These are phyloP conservation scores for Arthromyces matolae DNA, from an alignment of 768 basidiomycete genomes.

Conservation along the genomic window DNA sequence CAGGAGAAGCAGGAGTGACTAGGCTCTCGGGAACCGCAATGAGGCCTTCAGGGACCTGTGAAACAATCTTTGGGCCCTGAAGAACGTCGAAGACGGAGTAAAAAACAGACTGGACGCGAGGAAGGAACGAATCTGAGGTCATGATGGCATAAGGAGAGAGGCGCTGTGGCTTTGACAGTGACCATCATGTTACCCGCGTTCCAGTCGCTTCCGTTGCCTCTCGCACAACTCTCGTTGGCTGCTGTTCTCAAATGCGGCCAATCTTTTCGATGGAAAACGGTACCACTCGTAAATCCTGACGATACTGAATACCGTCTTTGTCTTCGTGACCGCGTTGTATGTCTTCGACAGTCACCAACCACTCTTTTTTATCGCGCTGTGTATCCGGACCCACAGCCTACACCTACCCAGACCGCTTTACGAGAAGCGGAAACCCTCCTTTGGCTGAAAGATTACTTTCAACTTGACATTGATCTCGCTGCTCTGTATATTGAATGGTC, in stretches of 20 bases:
- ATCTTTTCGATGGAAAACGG: conserved; percentile 76
- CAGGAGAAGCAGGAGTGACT: conserved; percentile 32
- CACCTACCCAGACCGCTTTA: conserved; percentile 27
- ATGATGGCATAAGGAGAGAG: conserved; percentile 25
- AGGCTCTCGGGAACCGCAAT: conserved; percentile 47
- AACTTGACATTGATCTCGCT: conserved; percentile 71
- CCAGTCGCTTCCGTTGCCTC: conserved; percentile 53
- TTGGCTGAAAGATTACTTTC: conserved; percentile 88
- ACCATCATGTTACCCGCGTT: conserved; percentile 39
- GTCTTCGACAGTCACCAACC: conserved; percentile 70
- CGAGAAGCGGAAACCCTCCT: conserved; percentile 62
- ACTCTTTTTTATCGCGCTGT: conserved; percentile 68
- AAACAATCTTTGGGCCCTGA: conserved; percentile 85
- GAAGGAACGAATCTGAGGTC: conserved; percentile 63
- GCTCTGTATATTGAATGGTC: conserved; percentile 77
- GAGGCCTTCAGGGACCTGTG: conserved; percentile 91
- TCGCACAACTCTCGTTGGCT: conserved; percentile 71
- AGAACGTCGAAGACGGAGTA: conserved; percentile 88
- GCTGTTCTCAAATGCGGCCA: conserved; percentile 82
- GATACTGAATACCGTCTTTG: conserved; percentile 70
- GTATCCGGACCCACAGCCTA: conserved; percentile 47
- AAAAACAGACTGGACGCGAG: conserved; percentile 83
- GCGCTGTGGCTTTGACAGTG: not conserved
- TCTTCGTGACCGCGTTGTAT: conserved; percentile 78
- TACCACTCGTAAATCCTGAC: conserved; percentile 39